Percentiles rank a stretch among this genome's conserved stretches.
phyloP scores from a whole-genome alignment of 73 alveolate genomes.

The Symbiodinium natans region DNA sequence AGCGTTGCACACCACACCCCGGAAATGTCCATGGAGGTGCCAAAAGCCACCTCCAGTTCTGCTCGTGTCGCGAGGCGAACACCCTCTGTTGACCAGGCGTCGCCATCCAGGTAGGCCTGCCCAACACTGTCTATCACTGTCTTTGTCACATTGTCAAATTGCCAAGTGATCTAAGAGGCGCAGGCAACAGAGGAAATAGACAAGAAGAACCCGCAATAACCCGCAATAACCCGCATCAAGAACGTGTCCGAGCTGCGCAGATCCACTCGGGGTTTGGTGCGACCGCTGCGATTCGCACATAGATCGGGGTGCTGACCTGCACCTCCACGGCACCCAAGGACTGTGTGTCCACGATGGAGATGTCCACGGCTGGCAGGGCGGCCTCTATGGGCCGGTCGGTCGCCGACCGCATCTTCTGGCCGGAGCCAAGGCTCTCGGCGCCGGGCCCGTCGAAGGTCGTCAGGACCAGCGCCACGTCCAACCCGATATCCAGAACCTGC shows the following conservation, averaged over 20 bases:
- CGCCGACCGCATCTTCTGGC: neutral
- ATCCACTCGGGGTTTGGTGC: neutral
- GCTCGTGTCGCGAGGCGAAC: constrained; percentile 46
- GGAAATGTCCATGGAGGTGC: constrained; percentile 2
- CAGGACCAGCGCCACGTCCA: neutral
- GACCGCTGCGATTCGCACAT: neutral
- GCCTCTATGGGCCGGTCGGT: neutral
- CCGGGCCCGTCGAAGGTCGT: constrained; percentile 10
- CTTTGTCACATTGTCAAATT: too few species aligned
- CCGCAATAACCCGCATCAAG: neutral
- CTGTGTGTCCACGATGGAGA: neutral
- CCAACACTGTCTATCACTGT: too few species aligned
- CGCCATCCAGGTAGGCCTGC: constrained; percentile 46
- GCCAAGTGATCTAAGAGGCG: too few species aligned
- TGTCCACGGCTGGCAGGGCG: neutral
- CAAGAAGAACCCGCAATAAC: neutral
- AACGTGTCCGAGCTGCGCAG: neutral
- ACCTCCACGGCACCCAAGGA: neutral
- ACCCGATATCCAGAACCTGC: neutral
- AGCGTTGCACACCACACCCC: constrained; percentile 61
- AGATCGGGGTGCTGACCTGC: constrained; percentile 7
- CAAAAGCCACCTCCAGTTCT: constrained; percentile 19
- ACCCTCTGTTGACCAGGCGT: constrained; percentile 43
- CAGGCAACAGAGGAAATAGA: neutral
- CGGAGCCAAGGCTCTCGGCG: neutral